phyloP scores from a whole-genome alignment of 306 rosid genomes.

The Cucurbita ficifolia region DNA sequence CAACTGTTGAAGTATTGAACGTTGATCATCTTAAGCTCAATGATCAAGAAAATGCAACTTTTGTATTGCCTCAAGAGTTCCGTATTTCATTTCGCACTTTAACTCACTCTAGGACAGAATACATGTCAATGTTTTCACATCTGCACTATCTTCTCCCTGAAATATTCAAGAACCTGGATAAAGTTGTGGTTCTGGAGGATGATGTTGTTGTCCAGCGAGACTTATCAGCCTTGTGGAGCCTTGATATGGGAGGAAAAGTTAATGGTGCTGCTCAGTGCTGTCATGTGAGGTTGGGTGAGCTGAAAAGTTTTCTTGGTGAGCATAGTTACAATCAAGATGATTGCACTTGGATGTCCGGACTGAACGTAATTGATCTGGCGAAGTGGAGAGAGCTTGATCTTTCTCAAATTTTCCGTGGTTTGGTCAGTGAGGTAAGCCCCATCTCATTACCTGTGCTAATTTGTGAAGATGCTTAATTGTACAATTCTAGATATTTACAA shows the following conservation, averaged over 20 bases:
- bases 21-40: conserved; percentile 47
- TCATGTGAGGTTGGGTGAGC: conserved; percentile 51
- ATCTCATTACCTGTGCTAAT: not conserved
- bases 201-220: conserved; percentile 85
- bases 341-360: conserved; percentile 91
- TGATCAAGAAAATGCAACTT: conserved; percentile 16
- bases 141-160: conserved; percentile 79
- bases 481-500: not conserved
- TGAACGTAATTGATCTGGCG: conserved; percentile 74
- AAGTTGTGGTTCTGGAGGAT: conserved; percentile 76
- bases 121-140: conserved; percentile 78
- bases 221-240: conserved; percentile 70
- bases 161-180: conserved; percentile 59
- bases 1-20: conserved; percentile 64
- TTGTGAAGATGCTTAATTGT: not conserved
- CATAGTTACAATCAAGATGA: conserved; percentile 28
- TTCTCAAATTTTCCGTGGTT: conserved; percentile 44
- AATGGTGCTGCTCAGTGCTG: conserved; percentile 74
- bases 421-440: conserved; percentile 50
- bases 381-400: conserved; percentile 85
- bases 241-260: conserved; percentile 69
- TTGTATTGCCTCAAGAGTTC: conserved; percentile 65
- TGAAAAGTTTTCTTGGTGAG: conserved; percentile 50
- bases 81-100: conserved; percentile 47
- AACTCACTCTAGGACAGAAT: conserved; percentile 53